Evolutionary conservation across 352 stramenopile species (phyloP).

Genomic region (Pythium coloratum): DNA sequence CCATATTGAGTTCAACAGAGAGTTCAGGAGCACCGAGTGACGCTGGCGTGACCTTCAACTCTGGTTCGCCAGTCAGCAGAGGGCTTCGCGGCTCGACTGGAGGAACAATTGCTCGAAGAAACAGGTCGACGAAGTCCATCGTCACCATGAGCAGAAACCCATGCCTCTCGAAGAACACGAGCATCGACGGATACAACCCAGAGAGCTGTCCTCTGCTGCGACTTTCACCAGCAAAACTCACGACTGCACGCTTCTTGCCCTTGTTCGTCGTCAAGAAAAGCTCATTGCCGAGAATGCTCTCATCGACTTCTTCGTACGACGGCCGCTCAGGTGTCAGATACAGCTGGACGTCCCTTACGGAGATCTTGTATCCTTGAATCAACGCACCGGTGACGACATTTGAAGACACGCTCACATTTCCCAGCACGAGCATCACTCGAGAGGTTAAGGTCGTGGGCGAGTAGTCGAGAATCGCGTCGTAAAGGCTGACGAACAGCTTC

Average conservation of each 20-base stretch:
- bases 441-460: conserved; percentile 58
- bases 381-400: conserved; percentile 85
- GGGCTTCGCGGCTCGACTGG: conserved; percentile 14
- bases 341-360: conserved; percentile 64
- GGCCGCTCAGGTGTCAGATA: conserved; percentile 65
- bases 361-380: conserved; percentile 88
- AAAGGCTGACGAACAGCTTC: conserved; percentile 87
- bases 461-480: conserved; percentile 83
- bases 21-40: conserved; percentile 63
- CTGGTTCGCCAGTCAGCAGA: conserved; percentile 13
- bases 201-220: conserved; percentile 30
- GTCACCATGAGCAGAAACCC: conserved; percentile 84
- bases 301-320: conserved; percentile 73
- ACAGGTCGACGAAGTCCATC: conserved; percentile 85
- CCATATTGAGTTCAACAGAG: conserved; percentile 79
- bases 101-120: conserved; percentile 67
- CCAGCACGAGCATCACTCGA: conserved; percentile 73
- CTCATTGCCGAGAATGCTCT: conserved; percentile 63
- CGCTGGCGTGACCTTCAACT: conserved; percentile 32
- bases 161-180: conserved; percentile 80
- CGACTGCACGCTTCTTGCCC: conserved; percentile 34
- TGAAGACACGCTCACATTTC: conserved; percentile 74
- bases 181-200: conserved; percentile 58
- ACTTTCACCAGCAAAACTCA: conserved; percentile 44
- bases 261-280: conserved; percentile 43